These are phyloP conservation scores for Fusarium vanettenii DNA, from an alignment of 2,329 filamentous ascomycete genomes.

Conservation along the genomic window DNA sequence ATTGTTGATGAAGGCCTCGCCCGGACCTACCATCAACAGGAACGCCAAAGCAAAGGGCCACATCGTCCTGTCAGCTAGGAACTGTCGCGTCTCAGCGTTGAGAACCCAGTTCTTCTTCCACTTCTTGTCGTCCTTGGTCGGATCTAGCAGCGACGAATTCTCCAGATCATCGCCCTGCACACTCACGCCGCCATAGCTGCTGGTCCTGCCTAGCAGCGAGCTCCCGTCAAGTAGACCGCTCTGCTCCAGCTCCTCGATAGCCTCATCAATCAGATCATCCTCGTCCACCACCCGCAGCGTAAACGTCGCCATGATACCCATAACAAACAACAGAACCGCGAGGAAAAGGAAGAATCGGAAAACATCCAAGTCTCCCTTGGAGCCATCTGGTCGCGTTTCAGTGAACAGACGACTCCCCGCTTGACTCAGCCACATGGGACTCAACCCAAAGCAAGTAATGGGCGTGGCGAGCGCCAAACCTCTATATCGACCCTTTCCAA, in stretches of 20 bases:
- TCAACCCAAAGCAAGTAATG: slow-evolving; percentile 92
- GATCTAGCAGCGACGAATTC: slow-evolving; percentile 54
- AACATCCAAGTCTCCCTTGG: slow-evolving; percentile 74
- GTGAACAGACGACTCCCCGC: slow-evolving; percentile 82
- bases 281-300: slow-evolving; percentile 84
- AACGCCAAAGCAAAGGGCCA: slow-evolving; percentile 94
- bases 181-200: slow-evolving; percentile 72
- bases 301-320: slow-evolving; percentile 80
- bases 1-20: slow-evolving; percentile 99
- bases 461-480: slow-evolving; percentile 90
- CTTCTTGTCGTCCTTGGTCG: slow-evolving; percentile 59
- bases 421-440: slow-evolving; percentile 96
- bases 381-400: slow-evolving; percentile 73
- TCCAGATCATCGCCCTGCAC: slow-evolving; percentile 59
- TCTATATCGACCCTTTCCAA: slow-evolving; percentile 87
- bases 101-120: slow-evolving; percentile 90
- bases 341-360: slow-evolving; percentile 92
- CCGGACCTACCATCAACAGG: slow-evolving; percentile 91
- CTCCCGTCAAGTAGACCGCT: slow-evolving; percentile 85
- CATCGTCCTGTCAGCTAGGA: slow-evolving; percentile 91
- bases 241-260: slow-evolving; percentile 89
- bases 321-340: slow-evolving; percentile 73
- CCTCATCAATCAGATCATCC: slow-evolving; percentile 87
- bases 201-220: slow-evolving; percentile 72
- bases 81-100: slow-evolving; percentile 88